These are phyloP conservation scores for Bjerkandera adusta DNA, from an alignment of 1,284 basidiomycete species.

Conservation along the genomic window DNA sequence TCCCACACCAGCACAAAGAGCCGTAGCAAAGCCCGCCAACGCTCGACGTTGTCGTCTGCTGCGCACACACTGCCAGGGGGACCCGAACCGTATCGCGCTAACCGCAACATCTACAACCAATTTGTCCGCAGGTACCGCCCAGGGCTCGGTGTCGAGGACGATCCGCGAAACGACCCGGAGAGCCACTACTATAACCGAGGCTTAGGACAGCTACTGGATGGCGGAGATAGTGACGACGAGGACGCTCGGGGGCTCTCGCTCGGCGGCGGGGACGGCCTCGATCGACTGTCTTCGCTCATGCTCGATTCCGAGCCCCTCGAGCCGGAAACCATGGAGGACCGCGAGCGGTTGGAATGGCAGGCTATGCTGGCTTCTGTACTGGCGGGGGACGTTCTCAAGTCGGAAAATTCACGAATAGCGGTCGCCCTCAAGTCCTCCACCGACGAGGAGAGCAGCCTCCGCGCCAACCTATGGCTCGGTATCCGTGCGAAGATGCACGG, in stretches of 20 bases:
- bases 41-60: constrained; percentile 33
- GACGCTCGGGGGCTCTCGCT: constrained; percentile 44
- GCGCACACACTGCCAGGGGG: constrained; percentile 23
- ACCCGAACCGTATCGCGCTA: constrained; percentile 24
- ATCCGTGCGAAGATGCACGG: constrained; percentile 86
- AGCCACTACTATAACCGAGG: constrained; percentile 74
- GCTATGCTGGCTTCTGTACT: constrained; percentile 92
- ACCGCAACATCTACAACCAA: constrained; percentile 69
- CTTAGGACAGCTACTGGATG: constrained; percentile 67
- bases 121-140: constrained; percentile 74
- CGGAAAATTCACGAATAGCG: constrained; percentile 89
- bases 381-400: constrained; percentile 88
- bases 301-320: constrained; percentile 60
- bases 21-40: constrained; percentile 34
- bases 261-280: constrained; percentile 44
- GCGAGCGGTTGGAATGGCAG: constrained; percentile 91
- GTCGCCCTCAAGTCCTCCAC: constrained; percentile 65
- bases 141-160: constrained; percentile 53
- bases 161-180: constrained; percentile 71
- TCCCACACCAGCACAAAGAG: constrained; percentile 22
- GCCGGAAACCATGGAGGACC: constrained; percentile 67
- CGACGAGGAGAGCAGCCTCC: constrained; percentile 66
- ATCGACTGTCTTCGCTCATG: constrained; percentile 50
- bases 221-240: constrained; percentile 77
- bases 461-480: constrained; percentile 84